These are phyloP conservation scores for Metarhizium rileyi DNA, from an alignment of 2,329 filamentous ascomycete species.

Conservation along the genomic window DNA sequence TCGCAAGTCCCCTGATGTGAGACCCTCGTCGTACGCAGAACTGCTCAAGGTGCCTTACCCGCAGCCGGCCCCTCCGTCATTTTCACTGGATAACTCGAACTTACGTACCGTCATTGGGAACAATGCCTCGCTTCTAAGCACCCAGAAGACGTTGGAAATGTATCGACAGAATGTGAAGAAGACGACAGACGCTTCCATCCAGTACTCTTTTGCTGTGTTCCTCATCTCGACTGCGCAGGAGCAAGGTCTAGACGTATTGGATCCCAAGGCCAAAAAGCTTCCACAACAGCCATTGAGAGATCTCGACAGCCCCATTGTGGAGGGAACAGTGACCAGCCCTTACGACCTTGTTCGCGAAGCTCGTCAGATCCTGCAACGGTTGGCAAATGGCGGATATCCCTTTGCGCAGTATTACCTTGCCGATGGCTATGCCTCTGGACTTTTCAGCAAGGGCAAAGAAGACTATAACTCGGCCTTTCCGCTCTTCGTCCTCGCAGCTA, in stretches of 20 bases:
- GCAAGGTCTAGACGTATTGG: slow-evolving; percentile 48
- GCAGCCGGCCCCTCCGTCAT: slow-evolving; percentile 58
- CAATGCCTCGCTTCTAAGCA: slow-evolving; percentile 83
- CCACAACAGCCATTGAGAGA: slow-evolving; percentile 38
- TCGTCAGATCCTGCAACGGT: slow-evolving; percentile 74
- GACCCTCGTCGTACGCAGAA: slow-evolving; percentile 46
- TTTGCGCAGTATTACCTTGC: slow-evolving; percentile 97
- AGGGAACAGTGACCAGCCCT: slow-evolving; percentile 40
- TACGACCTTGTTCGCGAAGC: slow-evolving; percentile 75
- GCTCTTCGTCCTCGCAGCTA: slow-evolving; percentile 85
- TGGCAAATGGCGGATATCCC: slow-evolving; percentile 82
- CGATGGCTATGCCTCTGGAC: slow-evolving; percentile 85
- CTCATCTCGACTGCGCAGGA: slow-evolving; percentile 85
- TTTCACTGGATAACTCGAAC: slow-evolving; percentile 70
- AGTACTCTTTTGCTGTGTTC: slow-evolving; percentile 95
- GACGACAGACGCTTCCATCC: slow-evolving; percentile 78
- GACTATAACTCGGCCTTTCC: slow-evolving; percentile 89
- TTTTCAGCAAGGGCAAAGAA: slow-evolving; percentile 90
- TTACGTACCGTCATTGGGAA: slow-evolving; percentile 72
- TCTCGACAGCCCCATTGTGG: slow-evolving; percentile 35
- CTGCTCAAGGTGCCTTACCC: slow-evolving; percentile 64
- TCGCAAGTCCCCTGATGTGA: slow-evolving; percentile 45
- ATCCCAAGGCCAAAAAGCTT: slow-evolving; percentile 31
- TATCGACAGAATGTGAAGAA: slow-evolving; percentile 97
- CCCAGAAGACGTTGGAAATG: slow-evolving; percentile 94